Evolutionary conservation across 1,284 basidiomycete species (phyloP), one percentile per base, ranked within the genome.

Genomic region (Puccinia novopanici): DNA sequence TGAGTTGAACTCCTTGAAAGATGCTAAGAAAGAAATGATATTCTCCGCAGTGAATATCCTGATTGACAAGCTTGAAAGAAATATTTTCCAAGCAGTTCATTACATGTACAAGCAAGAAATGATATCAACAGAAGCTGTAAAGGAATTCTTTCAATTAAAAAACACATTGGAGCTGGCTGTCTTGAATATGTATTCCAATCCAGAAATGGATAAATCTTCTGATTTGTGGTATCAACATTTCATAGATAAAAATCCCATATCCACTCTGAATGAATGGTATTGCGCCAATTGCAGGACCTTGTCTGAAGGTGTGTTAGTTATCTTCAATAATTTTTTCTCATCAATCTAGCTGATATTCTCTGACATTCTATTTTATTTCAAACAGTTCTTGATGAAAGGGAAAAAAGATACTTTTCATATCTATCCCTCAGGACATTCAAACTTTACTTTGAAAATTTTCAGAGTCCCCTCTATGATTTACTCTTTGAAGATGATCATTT

Each of bases 31-130:
- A n/a, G n/a, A n/a, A n/a, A n/a, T n/a, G n/a, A n/a, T n/a, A n/a
- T 34, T 34, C 34, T 34, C 34, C 4, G 34, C 34, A 34, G 4
- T 34, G 1, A 34, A 34, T 34, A 34, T 34, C 34, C 34, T 48
- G 45, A 19, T 19, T 55, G 2, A 19, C 1, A 55, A n/a, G 2
- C 19, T 55, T 2, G 5, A 55, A n/a, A 24, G 22, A 0, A 19
- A 55, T 55, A n/a, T 55, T 19, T 54, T 54, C 22, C 52, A 55
- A 55, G 8, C 52, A 55, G 22, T 55, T 19, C 5, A 55, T 55
- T 55, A 55, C 52, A 55, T 55, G 22, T 55, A 55, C 52, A 55
- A 55, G 52, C 52, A 55, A 55, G 22, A 24, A 19, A 55, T 55
- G 2, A 55, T 55, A 19, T 19, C 19, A 55, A 8, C 17, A 2